A percentile compares a stretch with the other conserved stretches of the same genome.
Evolutionary conservation across 2,329 filamentous ascomycete genomes (phyloP).

Genomic region (Falciphora oryzae): DNA sequence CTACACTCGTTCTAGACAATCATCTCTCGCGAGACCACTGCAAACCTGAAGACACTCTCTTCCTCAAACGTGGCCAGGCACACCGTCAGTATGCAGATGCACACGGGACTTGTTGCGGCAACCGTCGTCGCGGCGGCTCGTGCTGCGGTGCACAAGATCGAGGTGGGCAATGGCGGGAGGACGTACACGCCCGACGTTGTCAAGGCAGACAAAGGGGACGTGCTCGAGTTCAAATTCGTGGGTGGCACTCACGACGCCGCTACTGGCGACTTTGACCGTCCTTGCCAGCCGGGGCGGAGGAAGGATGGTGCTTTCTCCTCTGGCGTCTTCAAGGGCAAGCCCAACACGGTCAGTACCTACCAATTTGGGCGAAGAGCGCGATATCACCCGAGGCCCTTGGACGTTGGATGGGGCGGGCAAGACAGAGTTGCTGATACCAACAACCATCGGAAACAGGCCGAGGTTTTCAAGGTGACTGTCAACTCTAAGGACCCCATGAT

Average conservation of each 20-base stretch:
- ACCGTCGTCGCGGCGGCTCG: no score
- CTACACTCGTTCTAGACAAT: no score
- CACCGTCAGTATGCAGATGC: no score
- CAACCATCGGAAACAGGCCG: background rate
- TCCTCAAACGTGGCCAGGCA: no score
- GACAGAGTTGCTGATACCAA: background rate
- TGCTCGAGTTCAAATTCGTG: constrained; percentile 49
- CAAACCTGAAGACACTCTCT: no score
- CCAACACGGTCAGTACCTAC: background rate
- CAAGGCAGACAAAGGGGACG: constrained; percentile 33
- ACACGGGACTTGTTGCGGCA: no score
- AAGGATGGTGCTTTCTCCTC: constrained; percentile 10
- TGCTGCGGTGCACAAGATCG: constrained; percentile 19
- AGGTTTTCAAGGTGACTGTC: constrained; percentile 15
- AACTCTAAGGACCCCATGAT: constrained; percentile 14
- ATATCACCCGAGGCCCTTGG: no score
- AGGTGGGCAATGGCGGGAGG: constrained; percentile 34
- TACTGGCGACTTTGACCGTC: constrained; percentile 40
- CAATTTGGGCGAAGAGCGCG: background rate
- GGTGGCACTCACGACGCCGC: constrained; percentile 44
- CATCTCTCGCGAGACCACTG: no score
- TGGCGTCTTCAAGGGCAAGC: background rate
- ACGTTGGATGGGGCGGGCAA: background rate
- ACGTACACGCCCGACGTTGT: constrained; percentile 38
- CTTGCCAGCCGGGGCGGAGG: constrained; percentile 36